A percentile compares a stretch with the other conserved stretches of the same genome.
phyloP scores from a whole-genome alignment of 164 flowering plant species.

The Annona cherimola region DNA sequence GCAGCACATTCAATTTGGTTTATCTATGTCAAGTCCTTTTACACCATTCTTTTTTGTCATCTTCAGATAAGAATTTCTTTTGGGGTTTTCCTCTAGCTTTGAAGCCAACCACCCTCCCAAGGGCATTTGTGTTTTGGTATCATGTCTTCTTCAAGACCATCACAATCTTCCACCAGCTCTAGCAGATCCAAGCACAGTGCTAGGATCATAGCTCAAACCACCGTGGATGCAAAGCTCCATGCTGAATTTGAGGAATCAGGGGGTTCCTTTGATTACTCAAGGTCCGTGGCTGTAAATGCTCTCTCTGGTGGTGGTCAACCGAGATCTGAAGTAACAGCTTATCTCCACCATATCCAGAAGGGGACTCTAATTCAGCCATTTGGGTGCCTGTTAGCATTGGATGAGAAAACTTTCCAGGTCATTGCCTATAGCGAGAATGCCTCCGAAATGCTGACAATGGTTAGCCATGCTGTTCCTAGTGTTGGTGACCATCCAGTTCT shows the following conservation, averaged over 20 bases:
- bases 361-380: conserved; percentile 74
- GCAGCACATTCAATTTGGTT: not conserved
- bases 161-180: conserved; percentile 51
- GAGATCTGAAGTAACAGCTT: conserved; percentile 64
- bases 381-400: conserved; percentile 79
- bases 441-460: conserved; percentile 82
- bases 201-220: conserved; percentile 77
- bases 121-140: conserved; percentile 8
- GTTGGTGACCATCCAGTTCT: conserved; percentile 72
- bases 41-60: not conserved
- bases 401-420: conserved; percentile 70
- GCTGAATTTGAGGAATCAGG: conserved; percentile 85
- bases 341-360: conserved; percentile 82
- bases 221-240: conserved; percentile 85
- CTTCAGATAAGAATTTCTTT: not conserved
- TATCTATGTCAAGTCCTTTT: not conserved
- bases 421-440: conserved; percentile 88
- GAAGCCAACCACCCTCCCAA: no score
- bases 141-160: conserved; percentile 67
- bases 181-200: conserved; percentile 67
- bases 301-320: conserved; percentile 31
- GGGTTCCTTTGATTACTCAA: conserved; percentile 81
- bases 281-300: conserved; percentile 44
- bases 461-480: conserved; percentile 82
- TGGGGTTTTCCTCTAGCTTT: not conserved